A percentile compares a stretch with the other conserved stretches of the same genome.
Evolutionary conservation across 192 early-diverging fungal species (phyloP).

Genomic region (Coemansia sp.): DNA sequence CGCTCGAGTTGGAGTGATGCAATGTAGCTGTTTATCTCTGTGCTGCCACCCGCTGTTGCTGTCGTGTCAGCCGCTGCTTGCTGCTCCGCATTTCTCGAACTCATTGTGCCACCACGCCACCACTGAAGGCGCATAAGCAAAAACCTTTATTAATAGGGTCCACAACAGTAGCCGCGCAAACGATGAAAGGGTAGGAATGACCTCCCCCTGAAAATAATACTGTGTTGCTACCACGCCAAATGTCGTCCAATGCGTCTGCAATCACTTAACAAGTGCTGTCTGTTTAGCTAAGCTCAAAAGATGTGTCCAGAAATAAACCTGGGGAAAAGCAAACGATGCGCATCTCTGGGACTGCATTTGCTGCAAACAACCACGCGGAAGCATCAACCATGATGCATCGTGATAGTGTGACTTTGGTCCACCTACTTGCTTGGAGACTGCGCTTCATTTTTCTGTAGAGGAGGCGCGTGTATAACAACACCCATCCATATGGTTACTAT

Average conservation of each 20-base stretch:
- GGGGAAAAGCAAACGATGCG: conserved; percentile 1
- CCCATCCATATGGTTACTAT: not conserved
- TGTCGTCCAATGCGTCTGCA: not conserved
- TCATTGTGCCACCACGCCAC: conserved; percentile 5
- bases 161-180: not conserved
- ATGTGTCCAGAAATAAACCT: conserved; percentile 2
- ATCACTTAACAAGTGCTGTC: not conserved
- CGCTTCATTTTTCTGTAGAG: not conserved
- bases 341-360: not conserved
- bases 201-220: not conserved
- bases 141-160: not conserved
- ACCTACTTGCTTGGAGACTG: not conserved
- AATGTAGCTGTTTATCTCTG: conserved; percentile 32
- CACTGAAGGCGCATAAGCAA: not conserved
- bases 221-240: not conserved
- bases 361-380: not conserved
- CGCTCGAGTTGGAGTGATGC: conserved; percentile 44
- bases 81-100: conserved; percentile 1
- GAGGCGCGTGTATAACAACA: not conserved
- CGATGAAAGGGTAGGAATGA: not conserved
- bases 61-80: not conserved
- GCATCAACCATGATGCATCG: not conserved
- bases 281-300: not conserved
- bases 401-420: not conserved
- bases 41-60: conserved; percentile 5